Evolutionary conservation across 2,329 filamentous ascomycete genomes (phyloP), one percentile per base, ranked within the genome.

Genomic region (Aspergillus neoniger): DNA sequence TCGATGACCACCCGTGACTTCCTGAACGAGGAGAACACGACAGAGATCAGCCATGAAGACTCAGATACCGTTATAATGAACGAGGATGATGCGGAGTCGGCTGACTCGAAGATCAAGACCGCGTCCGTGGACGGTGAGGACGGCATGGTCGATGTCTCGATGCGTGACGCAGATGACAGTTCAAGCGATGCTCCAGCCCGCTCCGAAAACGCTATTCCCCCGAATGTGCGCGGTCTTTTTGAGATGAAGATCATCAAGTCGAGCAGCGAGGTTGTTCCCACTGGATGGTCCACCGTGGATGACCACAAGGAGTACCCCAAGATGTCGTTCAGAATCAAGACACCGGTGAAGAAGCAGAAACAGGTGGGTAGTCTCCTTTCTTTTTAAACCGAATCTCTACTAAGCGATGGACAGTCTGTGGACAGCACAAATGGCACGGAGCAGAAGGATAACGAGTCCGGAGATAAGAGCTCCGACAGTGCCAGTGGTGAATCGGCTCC

Each of bases 101-200:
- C 84, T 9, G 90, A 90, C 65, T 82, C 85, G 21, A 90, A 89
- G 70, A 83, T 96, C 50, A 85, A 89, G 60, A 89, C 91, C 48
- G 85, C 86, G 28, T 96, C 93, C 3, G 85, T 96, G 2, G 89
- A 93, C 72, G 91, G 92, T 9, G 94, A 97, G 74, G 93, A 97
- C 63, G 91, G 91, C 63, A 86, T 97, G 70, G 91, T 98, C 5
- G 91, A 97, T 71, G 88, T 99, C 15, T 91, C 90, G 0, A 93
- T 97, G 88, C 88, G 87, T 56, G 89, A 92, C 67, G 79, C 80
- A 2, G 72, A 71, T 15, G 79, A 83, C 59, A 49, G 60, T 48
- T 43, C 63, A 8, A 66, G 68, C 48, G 63, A 65, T 12, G 59
- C 63, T 5, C 30, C 62, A 8, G 61, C 62, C 21, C 61, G 77